Conservation (phyloP, 164 flowering plant species). For the Cinnamomum micranthum region DNA sequence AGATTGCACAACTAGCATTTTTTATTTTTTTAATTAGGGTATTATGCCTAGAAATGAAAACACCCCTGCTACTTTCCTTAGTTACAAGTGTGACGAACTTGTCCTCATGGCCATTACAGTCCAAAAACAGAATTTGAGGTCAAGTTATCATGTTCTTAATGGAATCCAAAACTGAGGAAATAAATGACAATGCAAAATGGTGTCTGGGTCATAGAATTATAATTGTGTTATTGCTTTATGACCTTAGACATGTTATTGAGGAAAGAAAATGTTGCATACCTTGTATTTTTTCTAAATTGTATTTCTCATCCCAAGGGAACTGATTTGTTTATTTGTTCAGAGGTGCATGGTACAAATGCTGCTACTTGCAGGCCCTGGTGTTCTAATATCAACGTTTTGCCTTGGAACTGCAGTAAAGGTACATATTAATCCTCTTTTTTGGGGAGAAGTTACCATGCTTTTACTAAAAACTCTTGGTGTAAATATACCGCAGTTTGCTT, state of each 20-base stretch:
- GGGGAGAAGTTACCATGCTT: neutral
- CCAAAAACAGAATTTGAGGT: no score
- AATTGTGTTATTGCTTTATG: neutral
- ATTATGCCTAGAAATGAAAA: no score
- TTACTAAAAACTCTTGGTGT: slow-evolving; percentile 5
- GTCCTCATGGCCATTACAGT: no score
- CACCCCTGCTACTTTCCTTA: no score
- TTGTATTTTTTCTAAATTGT: neutral
- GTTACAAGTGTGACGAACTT: no score
- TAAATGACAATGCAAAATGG: no score
- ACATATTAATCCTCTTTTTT: slow-evolving; percentile 3
- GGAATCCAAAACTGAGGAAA: no score
- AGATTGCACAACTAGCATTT: no score
- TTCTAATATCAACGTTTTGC: slow-evolving; percentile 76
- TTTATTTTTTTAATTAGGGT: no score
- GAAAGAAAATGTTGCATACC: neutral
- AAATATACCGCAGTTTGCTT: slow-evolving; percentile 50
- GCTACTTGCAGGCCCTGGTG: slow-evolving; percentile 95
- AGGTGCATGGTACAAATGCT: slow-evolving; percentile 89
- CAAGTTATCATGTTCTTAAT: no score
- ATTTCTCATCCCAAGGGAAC: neutral
- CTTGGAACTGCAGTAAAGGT: slow-evolving; percentile 90
- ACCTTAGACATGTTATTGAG: neutral
- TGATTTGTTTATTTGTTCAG: slow-evolving; percentile 32
- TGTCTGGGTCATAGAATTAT: no score